Base-by-base conservation (phyloP, 805 yeast genomes). In the Kuraishia molischiana region DNA sequence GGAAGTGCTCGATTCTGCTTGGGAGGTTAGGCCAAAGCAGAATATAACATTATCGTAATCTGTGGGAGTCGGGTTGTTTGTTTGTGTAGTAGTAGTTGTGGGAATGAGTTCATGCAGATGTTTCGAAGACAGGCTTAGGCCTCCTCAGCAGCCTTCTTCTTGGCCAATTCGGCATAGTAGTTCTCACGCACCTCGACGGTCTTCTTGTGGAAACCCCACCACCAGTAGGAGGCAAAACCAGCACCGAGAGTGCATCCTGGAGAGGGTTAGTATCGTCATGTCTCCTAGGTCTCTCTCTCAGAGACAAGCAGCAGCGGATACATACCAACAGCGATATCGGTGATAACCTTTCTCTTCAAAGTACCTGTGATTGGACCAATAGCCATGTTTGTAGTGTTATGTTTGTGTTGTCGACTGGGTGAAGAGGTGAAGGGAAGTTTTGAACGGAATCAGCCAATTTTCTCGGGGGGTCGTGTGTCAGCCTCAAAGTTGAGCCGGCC, bases 321-420 rank as follows among this genome's bases (percentile, higher is more conserved):
- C 63, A 76, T 71, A 43, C 92, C 95, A 46, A 80, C 62, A 50
- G 77, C 46, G 59, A 89, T 76, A 54, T 89, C 96, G 49, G 82
- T 74, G 57, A 79, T 69, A 62, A 85, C 75, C 66, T 79, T 83
- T 70, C 76, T 84, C 67, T 76, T 85, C 49, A 89, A 72, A 44
- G 81, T 67, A 49, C 96, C 96, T 38, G 79, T 74, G 54, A 89
- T 85, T 53, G 94, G 92, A 56, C 90, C 84, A 56, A 85, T 71
- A 61, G 87, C 81, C 82, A 79, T 82, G 21, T 28, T 28, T 11
- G 31, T 22, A 8, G 26, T 22, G n/a, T n/a, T n/a, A 22, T 22
- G 8, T 8, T 22, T 8, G 26, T 8, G 26, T 22, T 8, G 26
- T 22, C 26, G 11, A 11, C 8, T 22, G 11, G 10, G 6, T 5